Base-by-base conservation (phyloP, 1,284 basidiomycete genomes). In the Cryptococcus neoformans region DNA sequence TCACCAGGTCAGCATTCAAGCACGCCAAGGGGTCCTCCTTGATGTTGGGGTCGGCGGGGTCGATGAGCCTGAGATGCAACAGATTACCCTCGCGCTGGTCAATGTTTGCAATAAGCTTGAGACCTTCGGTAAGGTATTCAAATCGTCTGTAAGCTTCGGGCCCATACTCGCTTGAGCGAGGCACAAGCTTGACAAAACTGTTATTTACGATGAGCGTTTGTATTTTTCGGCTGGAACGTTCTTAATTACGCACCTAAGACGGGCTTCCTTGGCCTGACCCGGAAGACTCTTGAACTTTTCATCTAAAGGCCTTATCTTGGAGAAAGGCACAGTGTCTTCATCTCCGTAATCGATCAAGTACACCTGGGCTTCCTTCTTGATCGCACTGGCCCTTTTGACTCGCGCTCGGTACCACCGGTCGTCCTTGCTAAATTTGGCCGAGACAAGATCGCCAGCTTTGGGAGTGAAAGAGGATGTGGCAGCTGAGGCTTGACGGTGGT, bases 321-420 rank as follows among this genome's bases (percentile, higher is more conserved):
- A 66, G 77, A 91, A 93, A 1, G 85, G 77, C 35, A 92, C 80
- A 4, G 83, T 89, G 70, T 92, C 90, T 78, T 92, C 90, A 73
- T 94, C 93, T 51, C 92, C 92, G 67, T 80, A 80, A 59, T 80
- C 79, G 60, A 79, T 76, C 44, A 80, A 78, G 34, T 70, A 67
- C 8, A 80, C 63, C 36, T 74, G 68, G 6, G 78, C 78, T 55
- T 78, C 78, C 70, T 89, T 92, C 80, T 92, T 94, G 51, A 90
- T 70, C 4, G 87, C 84, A 39, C 89, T 93, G 28, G 85, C 81
- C 40, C 88, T 84, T 59, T 87, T 87, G 62, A 96, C 87, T 78
- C 86, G 89, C 44, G 93, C 93, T 55, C 93, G 88, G 77, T 96
- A 97, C 93, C 93, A 97, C 58, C 87, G 83, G 28, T 90, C 88